These are phyloP conservation scores for Paraleonurus japonicus DNA, from an alignment of 257 asterid genomes.

Conservation along the genomic window DNA sequence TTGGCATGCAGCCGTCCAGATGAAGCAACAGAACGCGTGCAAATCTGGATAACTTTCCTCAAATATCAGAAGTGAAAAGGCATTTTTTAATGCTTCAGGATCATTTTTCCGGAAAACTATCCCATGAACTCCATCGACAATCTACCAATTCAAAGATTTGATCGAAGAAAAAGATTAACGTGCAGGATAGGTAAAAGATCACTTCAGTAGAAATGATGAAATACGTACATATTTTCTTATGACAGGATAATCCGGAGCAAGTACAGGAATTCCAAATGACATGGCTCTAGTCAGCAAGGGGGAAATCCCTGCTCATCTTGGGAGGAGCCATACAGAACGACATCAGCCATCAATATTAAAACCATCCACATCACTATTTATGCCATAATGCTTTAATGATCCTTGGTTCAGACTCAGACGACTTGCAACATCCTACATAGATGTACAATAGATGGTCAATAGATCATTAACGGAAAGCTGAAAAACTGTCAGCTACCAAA, in stretches of 20 bases:
- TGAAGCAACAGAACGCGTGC: conserved; percentile 69
- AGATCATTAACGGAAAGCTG: conserved; percentile 18
- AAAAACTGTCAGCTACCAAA: conserved; percentile 13
- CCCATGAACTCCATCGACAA: conserved; percentile 87
- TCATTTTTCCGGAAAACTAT: conserved; percentile 55
- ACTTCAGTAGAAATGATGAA: conserved; percentile 24
- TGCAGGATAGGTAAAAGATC: conserved; percentile 23
- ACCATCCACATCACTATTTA: conserved; percentile 66
- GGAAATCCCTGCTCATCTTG: conserved; percentile 96
- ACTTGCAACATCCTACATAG: conserved; percentile 61
- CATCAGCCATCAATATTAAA: conserved; percentile 86
- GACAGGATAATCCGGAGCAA: conserved; percentile 76
- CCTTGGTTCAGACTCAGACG: conserved; percentile 78
- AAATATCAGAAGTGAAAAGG: conserved; percentile 68
- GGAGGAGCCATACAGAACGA: conserved; percentile 79
- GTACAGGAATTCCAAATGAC: conserved; percentile 82
- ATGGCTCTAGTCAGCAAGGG: conserved; percentile 81
- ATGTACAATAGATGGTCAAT: conserved; percentile 20
- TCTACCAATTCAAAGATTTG: conserved; percentile 44
- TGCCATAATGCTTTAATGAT: conserved; percentile 72
- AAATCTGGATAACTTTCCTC: conserved; percentile 57
- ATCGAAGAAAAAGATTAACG: conserved; percentile 20
- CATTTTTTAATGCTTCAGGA: conserved; percentile 58
- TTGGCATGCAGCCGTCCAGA: conserved; percentile 75
- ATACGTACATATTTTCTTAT: conserved; percentile 67